Base-by-base conservation (phyloP, 2,329 filamentous ascomycete genomes). In the Fusarium torreyae region DNA sequence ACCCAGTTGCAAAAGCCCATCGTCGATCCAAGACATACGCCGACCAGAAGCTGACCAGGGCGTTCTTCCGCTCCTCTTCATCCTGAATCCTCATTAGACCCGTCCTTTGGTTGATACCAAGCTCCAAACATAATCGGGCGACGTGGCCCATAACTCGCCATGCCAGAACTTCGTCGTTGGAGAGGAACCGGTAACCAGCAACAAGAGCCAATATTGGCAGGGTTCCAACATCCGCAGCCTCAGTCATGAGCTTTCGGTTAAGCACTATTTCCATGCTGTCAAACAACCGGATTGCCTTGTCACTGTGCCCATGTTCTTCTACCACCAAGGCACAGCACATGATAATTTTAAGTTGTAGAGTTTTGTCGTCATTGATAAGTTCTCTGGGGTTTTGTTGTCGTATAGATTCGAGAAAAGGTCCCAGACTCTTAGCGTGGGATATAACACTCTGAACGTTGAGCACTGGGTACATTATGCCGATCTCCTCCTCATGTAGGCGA, bases 381-480 rank as follows among this genome's bases (percentile, higher is more conserved):
- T 80, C 77, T 9, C 74, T 69, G 1, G 80, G 71, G 10, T 72
- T 76, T 52, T 80, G 78, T 7, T 73, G 72, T 43, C 79, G 80
- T 7, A 80, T 73, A 0, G 81, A 76, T 70, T 94, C 92, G 75
- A 96, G 89, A 77, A 93, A 96, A 0, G 87, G 84, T 57, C 90
- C 91, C 2, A 97, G 82, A 62, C 86, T 85, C 66, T 87, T 89
- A 8, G 91, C 90, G 77, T 97, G 92, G 7, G 84, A 83, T 38
- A 92, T 89, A 39, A 97, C 83, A 42, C 86, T 85, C 42, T 92
- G 88, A 36, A 97, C 91, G 70, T 93, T 88, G 46, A 97, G 79
- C 6, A 97, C 88, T 0, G 95, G 95, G 77, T 97, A 97, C 93
- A 97, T 97, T 74, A 95, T 88, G 43, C 93, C 93, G 74, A 97